phyloP scores from a whole-genome alignment of 345 rosid genomes.

The Clarkia xantiana region DNA sequence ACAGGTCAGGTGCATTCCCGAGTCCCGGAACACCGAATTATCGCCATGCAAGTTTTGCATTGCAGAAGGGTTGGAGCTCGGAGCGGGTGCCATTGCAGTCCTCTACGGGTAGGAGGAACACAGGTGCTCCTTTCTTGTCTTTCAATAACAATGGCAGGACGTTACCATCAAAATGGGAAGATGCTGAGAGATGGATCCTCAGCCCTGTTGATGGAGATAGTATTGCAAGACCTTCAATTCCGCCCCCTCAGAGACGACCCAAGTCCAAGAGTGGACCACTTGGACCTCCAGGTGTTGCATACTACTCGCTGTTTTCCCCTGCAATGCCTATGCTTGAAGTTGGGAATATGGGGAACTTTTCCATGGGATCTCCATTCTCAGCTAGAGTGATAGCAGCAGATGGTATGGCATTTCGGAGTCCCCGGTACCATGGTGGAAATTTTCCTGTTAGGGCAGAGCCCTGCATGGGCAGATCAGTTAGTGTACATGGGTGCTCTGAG shows the following conservation, averaged over 20 bases:
- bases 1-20: conserved; percentile 53
- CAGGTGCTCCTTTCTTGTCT: conserved; percentile 37
- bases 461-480: conserved; percentile 85
- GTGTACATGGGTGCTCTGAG: conserved; percentile 87
- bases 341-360: conserved; percentile 29
- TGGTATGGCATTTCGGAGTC: conserved; percentile 22
- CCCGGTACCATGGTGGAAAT: conserved; percentile 22
- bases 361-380: conserved; percentile 61
- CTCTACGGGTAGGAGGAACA: conserved; percentile 44
- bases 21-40: conserved; percentile 86
- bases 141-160: conserved; percentile 53
- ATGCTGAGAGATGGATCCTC: conserved; percentile 97
- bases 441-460: conserved; percentile 9
- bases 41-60: conserved; percentile 31
- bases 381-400: conserved; percentile 53
- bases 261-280: conserved; percentile 97
- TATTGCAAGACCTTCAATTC: conserved; percentile 32
- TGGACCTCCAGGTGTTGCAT: conserved; percentile 82
- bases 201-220: conserved; percentile 80
- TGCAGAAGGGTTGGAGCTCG: conserved; percentile 97
- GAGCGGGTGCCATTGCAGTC: conserved; percentile 65
- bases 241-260: conserved; percentile 47
- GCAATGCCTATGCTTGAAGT: conserved; percentile 51
- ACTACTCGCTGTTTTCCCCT: conserved; percentile 63
- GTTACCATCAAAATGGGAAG: conserved; percentile 97